Conservation (phyloP, 2,329 filamentous ascomycete species). For the Conoideocrella luteorostrata region DNA sequence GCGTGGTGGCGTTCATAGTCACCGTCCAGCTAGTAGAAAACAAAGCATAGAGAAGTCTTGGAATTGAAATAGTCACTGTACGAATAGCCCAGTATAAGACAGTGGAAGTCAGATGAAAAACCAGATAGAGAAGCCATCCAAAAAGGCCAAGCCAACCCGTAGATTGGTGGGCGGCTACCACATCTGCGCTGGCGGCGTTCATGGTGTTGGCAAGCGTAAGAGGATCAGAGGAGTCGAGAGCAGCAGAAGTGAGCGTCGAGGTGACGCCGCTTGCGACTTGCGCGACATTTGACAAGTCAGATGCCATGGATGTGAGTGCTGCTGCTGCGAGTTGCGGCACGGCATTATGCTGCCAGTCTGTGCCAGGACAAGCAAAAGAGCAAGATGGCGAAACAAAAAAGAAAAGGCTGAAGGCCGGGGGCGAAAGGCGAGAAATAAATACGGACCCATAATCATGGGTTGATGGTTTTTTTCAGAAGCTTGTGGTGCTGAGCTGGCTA, state of each 20-base stretch:
- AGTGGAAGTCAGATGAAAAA: conserved; percentile 50
- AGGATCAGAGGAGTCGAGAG: conserved; percentile 23
- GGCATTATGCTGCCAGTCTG: conserved; percentile 28
- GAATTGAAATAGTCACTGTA: conserved; percentile 81
- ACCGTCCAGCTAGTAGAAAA: conserved; percentile 92
- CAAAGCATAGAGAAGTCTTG: conserved; percentile 80
- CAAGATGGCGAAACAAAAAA: conserved; percentile 8
- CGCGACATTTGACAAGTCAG: conserved; percentile 32
- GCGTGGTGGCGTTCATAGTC: conserved; percentile 96
- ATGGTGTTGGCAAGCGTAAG: conserved; percentile 31
- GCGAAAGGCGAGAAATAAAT: conserved; percentile 12
- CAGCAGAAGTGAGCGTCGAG: conserved; percentile 24
- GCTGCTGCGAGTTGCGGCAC: conserved; percentile 20
- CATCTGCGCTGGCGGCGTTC: conserved; percentile 25
- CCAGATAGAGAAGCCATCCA: conserved; percentile 46
- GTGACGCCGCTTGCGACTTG: conserved; percentile 26
- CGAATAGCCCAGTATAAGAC: conserved; percentile 74
- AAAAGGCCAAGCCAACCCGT: conserved; percentile 53
- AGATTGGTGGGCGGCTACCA: conserved; percentile 29
- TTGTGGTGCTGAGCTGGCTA: too few species aligned
- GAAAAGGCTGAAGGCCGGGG: conserved; percentile 9
- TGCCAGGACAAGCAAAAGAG: conserved; percentile 3
- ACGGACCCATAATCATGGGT: conserved; percentile 7
- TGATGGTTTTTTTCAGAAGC: conserved; percentile 7
- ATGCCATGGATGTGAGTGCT: conserved; percentile 32